Evolutionary conservation across 495 filamentous ascomycete species (phyloP).

Genomic region (Neurospora africana): DNA sequence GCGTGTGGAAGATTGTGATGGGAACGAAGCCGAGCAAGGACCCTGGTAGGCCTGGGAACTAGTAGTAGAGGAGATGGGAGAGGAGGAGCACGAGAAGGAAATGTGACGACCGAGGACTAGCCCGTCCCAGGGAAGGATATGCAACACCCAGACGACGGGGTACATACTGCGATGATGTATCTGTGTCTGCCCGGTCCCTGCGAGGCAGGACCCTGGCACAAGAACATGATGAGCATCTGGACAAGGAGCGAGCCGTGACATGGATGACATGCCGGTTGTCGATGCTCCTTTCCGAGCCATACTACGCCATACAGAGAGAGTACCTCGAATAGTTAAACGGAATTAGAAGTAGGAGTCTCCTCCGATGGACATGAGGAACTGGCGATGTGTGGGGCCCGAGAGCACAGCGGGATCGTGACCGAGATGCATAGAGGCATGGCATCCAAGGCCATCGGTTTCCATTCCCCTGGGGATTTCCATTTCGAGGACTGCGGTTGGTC

Average conservation of each 20-base stretch:
- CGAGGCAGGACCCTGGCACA: background rate
- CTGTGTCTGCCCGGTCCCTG: background rate
- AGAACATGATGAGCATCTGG: background rate
- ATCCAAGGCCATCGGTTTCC: background rate
- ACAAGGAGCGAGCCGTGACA: background rate
- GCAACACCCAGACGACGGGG: background rate
- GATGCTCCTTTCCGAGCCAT: background rate
- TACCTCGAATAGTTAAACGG: background rate
- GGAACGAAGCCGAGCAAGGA: background rate
- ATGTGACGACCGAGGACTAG: background rate
- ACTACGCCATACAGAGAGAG: background rate
- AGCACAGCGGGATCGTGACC: background rate
- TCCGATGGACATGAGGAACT: background rate
- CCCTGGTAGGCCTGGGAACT: background rate
- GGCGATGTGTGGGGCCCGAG: background rate
- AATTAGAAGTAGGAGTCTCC: background rate
- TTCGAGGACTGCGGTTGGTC: background rate
- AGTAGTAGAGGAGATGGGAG: background rate
- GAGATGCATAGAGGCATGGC: background rate
- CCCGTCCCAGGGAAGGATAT: background rate
- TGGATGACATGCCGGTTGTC: background rate
- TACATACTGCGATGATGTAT: background rate
- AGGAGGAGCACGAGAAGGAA: background rate
- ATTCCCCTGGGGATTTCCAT: background rate
- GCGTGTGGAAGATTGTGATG: background rate